A percentile compares a stretch with the other conserved stretches of the same genome.
These are phyloP conservation scores for Aaosphaeria arxii DNA, from an alignment of 2,329 filamentous ascomycete genomes.

Conservation along the genomic window DNA sequence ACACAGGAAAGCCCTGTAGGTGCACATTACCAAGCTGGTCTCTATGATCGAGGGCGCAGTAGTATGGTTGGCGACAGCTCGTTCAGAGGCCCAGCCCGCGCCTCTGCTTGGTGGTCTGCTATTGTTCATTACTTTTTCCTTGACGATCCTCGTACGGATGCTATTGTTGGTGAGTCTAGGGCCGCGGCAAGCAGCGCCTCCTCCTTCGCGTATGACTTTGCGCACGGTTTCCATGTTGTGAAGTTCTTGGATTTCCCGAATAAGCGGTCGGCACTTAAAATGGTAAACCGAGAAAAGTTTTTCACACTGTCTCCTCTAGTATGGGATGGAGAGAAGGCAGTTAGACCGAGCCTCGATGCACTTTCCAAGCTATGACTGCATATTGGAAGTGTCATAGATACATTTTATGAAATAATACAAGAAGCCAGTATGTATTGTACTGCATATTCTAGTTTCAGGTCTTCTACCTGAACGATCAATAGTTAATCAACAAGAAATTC, in stretches of 20 bases:
- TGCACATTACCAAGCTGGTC: constrained; percentile 54
- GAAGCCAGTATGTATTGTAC: not conserved
- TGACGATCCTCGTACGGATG: constrained; percentile 55
- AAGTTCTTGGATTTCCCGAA: constrained; percentile 71
- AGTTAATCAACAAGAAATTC: no score
- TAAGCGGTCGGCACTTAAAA: constrained; percentile 67
- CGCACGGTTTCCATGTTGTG: constrained; percentile 69
- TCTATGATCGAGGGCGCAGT: constrained; percentile 60
- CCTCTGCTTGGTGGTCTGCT: constrained; percentile 57
- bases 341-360: constrained; percentile 32
- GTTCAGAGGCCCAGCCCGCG: constrained; percentile 55
- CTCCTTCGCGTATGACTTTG: constrained; percentile 71
- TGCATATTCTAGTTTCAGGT: no score
- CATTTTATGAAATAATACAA: no score
- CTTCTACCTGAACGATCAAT: no score
- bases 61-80: constrained; percentile 57
- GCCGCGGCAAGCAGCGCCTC: constrained; percentile 59
- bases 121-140: constrained; percentile 60
- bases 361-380: constrained; percentile 17
- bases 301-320: constrained; percentile 63
- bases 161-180: constrained; percentile 67
- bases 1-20: constrained; percentile 58
- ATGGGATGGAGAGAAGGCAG: constrained; percentile 35
- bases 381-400: not conserved
- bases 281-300: constrained; percentile 64